phyloP scores from a whole-genome alignment of 371 early-diverging fungal species.

The Chytridiales sp. region DNA sequence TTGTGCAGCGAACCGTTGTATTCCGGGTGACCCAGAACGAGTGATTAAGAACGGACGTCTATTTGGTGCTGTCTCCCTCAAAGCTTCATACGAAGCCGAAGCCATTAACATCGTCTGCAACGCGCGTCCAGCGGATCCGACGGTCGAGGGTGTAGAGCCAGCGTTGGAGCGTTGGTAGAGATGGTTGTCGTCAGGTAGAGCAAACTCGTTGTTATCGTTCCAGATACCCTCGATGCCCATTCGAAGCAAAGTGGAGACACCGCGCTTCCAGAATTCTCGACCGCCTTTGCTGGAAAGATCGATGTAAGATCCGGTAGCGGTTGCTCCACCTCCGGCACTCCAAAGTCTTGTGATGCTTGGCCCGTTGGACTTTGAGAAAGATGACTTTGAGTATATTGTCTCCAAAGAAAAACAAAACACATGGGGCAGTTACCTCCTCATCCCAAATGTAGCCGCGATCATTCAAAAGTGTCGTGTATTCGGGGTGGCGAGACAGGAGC shows the following conservation, averaged over 20 bases:
- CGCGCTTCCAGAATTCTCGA: slow-evolving; percentile 53
- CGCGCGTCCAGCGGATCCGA: slow-evolving; percentile 47
- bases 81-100: slow-evolving; percentile 57
- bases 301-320: slow-evolving; percentile 52
- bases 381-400: too few relatives aligned
- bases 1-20: slow-evolving; percentile 48
- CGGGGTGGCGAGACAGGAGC: slow-evolving; percentile 57
- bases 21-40: slow-evolving; percentile 53
- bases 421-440: slow-evolving; percentile 25
- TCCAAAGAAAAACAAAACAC: not conserved
- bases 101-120: slow-evolving; percentile 60
- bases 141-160: slow-evolving; percentile 15
- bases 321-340: slow-evolving; percentile 55
- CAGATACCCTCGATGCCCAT: slow-evolving; percentile 57
- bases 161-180: slow-evolving; percentile 23
- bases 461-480: slow-evolving; percentile 36
- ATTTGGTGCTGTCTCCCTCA: slow-evolving; percentile 37
- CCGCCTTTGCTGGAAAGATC: slow-evolving; percentile 57
- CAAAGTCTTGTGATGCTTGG: slow-evolving; percentile 40
- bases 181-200: slow-evolving; percentile 51
- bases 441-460: slow-evolving; percentile 53
- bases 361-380: slow-evolving; percentile 6
- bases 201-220: slow-evolving; percentile 67
- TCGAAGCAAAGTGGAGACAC: slow-evolving; percentile 47
- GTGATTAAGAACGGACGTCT: slow-evolving; percentile 61